Percentiles rank a stretch among this genome's conserved stretches.
These are phyloP conservation scores for Hymenotorrendiella dingleyae DNA, from an alignment of 2,329 filamentous ascomycete genomes.

Conservation along the genomic window DNA sequence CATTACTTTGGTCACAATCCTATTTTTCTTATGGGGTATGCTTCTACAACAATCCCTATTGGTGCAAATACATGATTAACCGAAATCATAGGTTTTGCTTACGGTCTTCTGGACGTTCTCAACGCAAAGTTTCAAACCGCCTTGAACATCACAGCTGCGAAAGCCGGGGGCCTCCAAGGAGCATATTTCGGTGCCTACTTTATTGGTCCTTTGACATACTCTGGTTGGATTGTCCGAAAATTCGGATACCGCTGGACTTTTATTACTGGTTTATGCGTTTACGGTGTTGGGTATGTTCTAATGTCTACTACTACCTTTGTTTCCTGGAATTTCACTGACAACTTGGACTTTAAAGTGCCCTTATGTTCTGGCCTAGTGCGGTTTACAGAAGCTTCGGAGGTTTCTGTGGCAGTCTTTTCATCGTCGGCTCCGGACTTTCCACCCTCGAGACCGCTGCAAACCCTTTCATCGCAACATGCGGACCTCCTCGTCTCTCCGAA, in stretches of 20 bases:
- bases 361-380: constrained; percentile 4
- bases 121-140: constrained; percentile 66
- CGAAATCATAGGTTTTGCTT: constrained; percentile 59
- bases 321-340: no score
- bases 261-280: constrained; percentile 60
- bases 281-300: constrained; percentile 52
- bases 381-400: constrained; percentile 51
- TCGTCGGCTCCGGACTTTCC: constrained; percentile 70
- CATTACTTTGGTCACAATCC: constrained; percentile 7
- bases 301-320: constrained; percentile 32
- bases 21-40: constrained; percentile 10
- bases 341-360: no score
- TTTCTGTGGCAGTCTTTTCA: constrained; percentile 66
- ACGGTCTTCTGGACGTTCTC: constrained; percentile 76
- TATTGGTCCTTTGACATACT: constrained; percentile 48
- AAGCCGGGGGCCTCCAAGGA: constrained; percentile 63
- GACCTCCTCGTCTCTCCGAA: constrained; percentile 65
- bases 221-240: constrained; percentile 60
- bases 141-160: constrained; percentile 49
- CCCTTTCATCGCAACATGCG: constrained; percentile 64
- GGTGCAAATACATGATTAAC: background rate
- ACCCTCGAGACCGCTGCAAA: constrained; percentile 77
- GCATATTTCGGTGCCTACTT: constrained; percentile 54
- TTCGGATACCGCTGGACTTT: constrained; percentile 60
- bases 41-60: background rate